phyloP scores from a whole-genome alignment of 768 basidiomycete genomes.

The Tremella yokohamensis region DNA sequence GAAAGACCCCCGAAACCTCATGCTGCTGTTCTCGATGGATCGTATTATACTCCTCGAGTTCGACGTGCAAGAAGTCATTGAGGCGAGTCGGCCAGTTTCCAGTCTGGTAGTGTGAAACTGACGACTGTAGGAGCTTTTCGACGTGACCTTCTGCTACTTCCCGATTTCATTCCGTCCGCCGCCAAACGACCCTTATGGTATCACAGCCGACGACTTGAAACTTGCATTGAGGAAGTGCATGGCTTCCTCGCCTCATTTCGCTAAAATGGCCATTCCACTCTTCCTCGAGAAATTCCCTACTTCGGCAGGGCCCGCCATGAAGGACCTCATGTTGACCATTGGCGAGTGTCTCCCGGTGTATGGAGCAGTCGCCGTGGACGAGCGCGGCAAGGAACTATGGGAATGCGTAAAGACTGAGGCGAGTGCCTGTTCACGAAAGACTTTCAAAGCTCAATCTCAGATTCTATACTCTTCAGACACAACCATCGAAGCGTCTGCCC shows the following conservation, averaged over 20 bases:
- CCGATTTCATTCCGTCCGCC: constrained; percentile 95
- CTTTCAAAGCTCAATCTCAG: constrained; percentile 53
- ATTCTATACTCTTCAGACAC: constrained; percentile 87
- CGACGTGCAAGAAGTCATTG: constrained; percentile 67
- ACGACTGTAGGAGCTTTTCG: constrained; percentile 70
- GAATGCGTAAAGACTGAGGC: constrained; percentile 87
- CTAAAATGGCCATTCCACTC: constrained; percentile 74
- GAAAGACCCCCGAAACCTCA: constrained; percentile 92
- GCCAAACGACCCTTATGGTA: constrained; percentile 87
- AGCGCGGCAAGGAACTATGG: constrained; percentile 76
- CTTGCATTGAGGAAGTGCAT: constrained; percentile 63
- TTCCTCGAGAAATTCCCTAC: constrained; percentile 88
- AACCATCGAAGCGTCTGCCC: constrained; percentile 68
- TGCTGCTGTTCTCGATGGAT: constrained; percentile 82
- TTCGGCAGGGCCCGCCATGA: constrained; percentile 76
- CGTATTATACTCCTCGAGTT: constrained; percentile 85
- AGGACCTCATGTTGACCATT: constrained; percentile 79
- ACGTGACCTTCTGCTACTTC: constrained; percentile 96
- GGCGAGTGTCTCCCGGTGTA: constrained; percentile 76
- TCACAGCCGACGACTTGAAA: constrained; percentile 81
- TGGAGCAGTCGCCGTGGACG: constrained; percentile 62
- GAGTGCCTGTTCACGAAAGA: not conserved
- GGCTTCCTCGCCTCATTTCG: constrained; percentile 74
- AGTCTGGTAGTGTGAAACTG: not conserved
- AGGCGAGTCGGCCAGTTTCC: constrained; percentile 61